These are phyloP conservation scores for Botrytis aclada DNA, from an alignment of 2,329 filamentous ascomycete genomes.

Conservation along the genomic window DNA sequence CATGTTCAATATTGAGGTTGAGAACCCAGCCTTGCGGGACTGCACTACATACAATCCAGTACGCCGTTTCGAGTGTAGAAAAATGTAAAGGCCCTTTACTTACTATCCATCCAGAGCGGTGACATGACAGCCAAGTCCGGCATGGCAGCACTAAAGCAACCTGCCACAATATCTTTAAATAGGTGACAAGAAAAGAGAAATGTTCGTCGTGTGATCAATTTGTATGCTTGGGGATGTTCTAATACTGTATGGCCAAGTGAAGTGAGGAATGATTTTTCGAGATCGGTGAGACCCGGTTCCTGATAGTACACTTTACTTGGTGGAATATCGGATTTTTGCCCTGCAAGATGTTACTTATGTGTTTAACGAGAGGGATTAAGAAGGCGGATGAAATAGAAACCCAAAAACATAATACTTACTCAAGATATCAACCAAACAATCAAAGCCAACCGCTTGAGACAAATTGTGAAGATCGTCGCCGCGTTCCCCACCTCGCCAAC, in stretches of 20 bases:
- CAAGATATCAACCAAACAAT: not conserved
- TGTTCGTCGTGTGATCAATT: not conserved
- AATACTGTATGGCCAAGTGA: not conserved
- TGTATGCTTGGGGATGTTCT: not conserved
- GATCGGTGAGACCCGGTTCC: not conserved
- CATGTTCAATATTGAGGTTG: not conserved
- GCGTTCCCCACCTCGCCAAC: not conserved
- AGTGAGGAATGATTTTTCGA: not conserved
- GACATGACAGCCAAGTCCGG: conserved; percentile 9
- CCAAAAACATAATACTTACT: not conserved
- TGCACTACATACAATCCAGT: not conserved
- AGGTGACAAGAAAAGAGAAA: not conserved
- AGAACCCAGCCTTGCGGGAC: not conserved
- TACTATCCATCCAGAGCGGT: not conserved
- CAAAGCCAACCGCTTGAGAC: not conserved
- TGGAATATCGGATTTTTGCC: not conserved
- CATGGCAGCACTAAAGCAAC: not conserved
- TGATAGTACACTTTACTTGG: not conserved
- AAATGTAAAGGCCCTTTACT: not conserved
- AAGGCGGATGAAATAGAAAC: not conserved
- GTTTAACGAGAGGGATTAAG: not conserved
- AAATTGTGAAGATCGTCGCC: not conserved
- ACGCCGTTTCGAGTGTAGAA: not conserved
- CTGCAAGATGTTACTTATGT: not conserved
- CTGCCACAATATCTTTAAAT: not conserved